Evolutionary conservation across 148 eudicot genomes (phyloP).

Genomic region (Camellia lanceoleosa): DNA sequence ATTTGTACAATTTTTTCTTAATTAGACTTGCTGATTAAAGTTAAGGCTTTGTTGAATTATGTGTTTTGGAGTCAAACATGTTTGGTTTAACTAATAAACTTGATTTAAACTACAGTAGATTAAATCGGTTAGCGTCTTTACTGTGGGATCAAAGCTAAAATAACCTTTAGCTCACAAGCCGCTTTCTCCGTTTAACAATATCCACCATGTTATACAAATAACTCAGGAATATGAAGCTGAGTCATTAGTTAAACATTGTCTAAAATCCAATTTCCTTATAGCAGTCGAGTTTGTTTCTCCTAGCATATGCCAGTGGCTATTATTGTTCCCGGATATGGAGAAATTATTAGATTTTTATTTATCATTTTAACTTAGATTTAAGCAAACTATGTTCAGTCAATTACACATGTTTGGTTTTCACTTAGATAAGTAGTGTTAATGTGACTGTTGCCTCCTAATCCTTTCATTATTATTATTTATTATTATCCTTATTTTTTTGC

Average conservation of each 20-base stretch:
- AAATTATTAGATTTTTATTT: background rate
- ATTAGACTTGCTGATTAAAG: background rate
- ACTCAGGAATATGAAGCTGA: background rate
- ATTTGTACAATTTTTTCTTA: too few relatives aligned
- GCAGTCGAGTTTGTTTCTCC: too few relatives aligned
- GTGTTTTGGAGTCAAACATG: background rate
- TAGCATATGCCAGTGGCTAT: too few relatives aligned
- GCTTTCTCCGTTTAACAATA: background rate
- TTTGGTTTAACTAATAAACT: background rate
- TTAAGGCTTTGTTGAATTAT: background rate
- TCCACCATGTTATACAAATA: background rate
- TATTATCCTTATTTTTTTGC: background rate
- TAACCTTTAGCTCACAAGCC: background rate
- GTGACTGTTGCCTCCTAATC: background rate
- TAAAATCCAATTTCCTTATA: too few relatives aligned
- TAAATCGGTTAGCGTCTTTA: background rate
- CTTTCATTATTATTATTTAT: background rate
- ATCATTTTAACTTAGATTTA: background rate
- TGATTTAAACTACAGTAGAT: background rate
- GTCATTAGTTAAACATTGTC: background rate
- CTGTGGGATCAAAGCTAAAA: background rate
- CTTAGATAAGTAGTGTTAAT: background rate
- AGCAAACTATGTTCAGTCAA: background rate
- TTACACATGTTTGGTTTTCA: background rate
- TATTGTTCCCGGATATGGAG: background rate